A percentile compares a stretch with the other conserved stretches of the same genome.
Conservation (phyloP, 2,329 filamentous ascomycete species). For the Trichoderma harzianum region DNA sequence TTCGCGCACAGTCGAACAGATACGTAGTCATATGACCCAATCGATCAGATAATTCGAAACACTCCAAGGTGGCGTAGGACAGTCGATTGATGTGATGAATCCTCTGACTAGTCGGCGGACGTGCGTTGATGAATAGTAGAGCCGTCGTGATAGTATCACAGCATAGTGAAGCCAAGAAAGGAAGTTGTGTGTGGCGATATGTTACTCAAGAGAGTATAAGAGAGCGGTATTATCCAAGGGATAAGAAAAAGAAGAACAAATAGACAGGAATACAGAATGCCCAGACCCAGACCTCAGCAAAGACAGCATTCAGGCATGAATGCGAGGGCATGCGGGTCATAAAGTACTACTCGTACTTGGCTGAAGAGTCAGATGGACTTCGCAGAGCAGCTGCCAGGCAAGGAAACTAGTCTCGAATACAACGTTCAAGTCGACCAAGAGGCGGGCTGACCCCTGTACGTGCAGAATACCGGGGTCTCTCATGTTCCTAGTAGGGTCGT, state of each 20-base stretch:
- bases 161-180: slow-evolving; percentile 3
- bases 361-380: slow-evolving; percentile 22
- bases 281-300: slow-evolving; percentile 18
- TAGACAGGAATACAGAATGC: not conserved
- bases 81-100: not conserved
- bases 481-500: slow-evolving; percentile 11
- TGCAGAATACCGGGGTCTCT: slow-evolving; percentile 16
- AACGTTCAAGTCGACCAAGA: slow-evolving; percentile 14
- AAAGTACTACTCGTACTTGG: slow-evolving; percentile 28
- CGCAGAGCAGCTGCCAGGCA: slow-evolving; percentile 12
- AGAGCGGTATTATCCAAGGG: slow-evolving; percentile 7
- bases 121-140: not conserved
- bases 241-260: not conserved
- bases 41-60: not conserved
- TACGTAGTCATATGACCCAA: slow-evolving; percentile 4
- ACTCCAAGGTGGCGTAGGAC: not conserved
- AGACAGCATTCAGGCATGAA: slow-evolving; percentile 20
- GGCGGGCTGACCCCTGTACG: slow-evolving; percentile 16
- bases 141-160: slow-evolving; percentile 8
- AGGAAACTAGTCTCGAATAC: slow-evolving; percentile 14
- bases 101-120: not conserved
- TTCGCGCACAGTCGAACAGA: not conserved
- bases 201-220: not conserved
- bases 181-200: not conserved
- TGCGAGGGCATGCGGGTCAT: slow-evolving; percentile 28